A percentile compares a stretch with the other conserved stretches of the same genome.
Evolutionary conservation across 306 rosid genomes (phyloP).

Genomic region (Fragaria iinumae): DNA sequence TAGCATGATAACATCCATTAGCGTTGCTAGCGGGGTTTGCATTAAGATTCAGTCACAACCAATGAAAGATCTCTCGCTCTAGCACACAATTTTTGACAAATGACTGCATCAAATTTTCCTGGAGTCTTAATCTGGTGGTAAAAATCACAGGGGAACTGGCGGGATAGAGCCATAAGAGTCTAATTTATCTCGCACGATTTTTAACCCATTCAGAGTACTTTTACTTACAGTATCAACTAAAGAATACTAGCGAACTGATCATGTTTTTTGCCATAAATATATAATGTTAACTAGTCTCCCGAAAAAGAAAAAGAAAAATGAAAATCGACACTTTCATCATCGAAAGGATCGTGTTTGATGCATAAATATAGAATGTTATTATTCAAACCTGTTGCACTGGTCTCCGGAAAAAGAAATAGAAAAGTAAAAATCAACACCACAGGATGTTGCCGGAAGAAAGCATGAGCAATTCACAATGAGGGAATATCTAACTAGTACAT

Average conservation of each 20-base stretch:
- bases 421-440: background rate
- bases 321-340: background rate
- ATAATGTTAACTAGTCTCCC: too few relatives aligned
- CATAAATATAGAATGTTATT: slow-evolving; percentile 2
- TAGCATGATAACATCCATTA: background rate
- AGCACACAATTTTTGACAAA: background rate
- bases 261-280: too few relatives aligned
- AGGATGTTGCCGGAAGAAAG: background rate
- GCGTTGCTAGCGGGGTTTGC: background rate
- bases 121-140: background rate
- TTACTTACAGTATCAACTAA: background rate
- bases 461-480: background rate
- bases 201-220: background rate
- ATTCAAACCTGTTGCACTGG: background rate
- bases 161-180: background rate
- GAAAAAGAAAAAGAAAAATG: too few relatives aligned
- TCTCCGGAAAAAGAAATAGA: background rate
- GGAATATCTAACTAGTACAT: background rate
- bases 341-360: background rate
- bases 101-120: background rate
- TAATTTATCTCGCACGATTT: background rate
- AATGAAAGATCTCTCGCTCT: background rate
- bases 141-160: background rate
- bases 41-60: background rate
- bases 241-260: too few relatives aligned